Percentiles rank a stretch among this genome's conserved stretches.
Evolutionary conservation across 2,329 filamentous ascomycete genomes (phyloP).

Genomic region (Arthrobotrys conoides): DNA sequence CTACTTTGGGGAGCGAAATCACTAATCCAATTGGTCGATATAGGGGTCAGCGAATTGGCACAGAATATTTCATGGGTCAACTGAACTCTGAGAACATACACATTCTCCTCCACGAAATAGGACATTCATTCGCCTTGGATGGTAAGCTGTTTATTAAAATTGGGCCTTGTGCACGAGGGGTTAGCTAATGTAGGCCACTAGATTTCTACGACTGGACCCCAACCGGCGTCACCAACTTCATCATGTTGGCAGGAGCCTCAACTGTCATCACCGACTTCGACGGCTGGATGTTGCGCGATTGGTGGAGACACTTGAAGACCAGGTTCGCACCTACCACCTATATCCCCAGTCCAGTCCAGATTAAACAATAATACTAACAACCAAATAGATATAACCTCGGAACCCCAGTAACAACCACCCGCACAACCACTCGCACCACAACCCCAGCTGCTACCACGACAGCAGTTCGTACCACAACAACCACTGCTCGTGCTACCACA

Average conservation of each 20-base stretch:
- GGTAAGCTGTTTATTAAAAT: conserved; percentile 53
- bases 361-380: neutral
- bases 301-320: conserved; percentile 67
- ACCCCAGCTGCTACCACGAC: conserved; percentile 34
- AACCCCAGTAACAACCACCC: conserved; percentile 27
- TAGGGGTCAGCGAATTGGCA: conserved; percentile 68
- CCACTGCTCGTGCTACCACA: conserved; percentile 28
- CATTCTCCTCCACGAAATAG: conserved; percentile 70
- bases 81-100: conserved; percentile 67
- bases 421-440: conserved; percentile 14
- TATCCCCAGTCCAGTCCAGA: neutral
- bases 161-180: neutral
- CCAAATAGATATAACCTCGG: conserved; percentile 10
- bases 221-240: conserved; percentile 67
- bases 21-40: neutral
- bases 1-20: neutral
- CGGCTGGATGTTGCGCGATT: conserved; percentile 70
- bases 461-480: conserved; percentile 25
- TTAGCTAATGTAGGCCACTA: neutral
- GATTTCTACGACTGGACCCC: conserved; percentile 70
- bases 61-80: conserved; percentile 68
- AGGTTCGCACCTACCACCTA: neutral
- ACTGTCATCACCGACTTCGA: conserved; percentile 70
- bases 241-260: conserved; percentile 69
- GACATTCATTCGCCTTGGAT: conserved; percentile 69